phyloP scores from a whole-genome alignment of 2,329 filamentous ascomycete species.

The Seiridium cupressi region DNA sequence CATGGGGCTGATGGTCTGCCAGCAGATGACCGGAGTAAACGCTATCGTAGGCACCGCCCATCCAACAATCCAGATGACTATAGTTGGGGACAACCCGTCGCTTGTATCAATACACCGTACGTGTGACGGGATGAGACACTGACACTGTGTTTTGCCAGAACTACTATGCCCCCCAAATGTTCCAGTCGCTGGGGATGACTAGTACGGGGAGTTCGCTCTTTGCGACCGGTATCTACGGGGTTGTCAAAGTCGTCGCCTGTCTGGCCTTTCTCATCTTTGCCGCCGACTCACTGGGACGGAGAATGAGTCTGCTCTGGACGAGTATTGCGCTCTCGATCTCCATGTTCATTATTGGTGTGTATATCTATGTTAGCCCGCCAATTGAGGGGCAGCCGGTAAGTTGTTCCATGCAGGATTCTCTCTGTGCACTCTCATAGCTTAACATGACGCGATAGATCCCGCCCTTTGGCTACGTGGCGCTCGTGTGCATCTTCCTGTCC shows the following conservation, averaged over 20 bases:
- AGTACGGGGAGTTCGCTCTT: slow-evolving; percentile 60
- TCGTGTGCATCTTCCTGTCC: slow-evolving; percentile 72
- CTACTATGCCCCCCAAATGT: slow-evolving; percentile 71
- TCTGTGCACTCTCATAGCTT: not conserved
- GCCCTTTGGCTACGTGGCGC: slow-evolving; percentile 66
- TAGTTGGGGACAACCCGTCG: too few species aligned
- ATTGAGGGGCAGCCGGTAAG: slow-evolving; percentile 43
- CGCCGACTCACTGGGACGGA: slow-evolving; percentile 67
- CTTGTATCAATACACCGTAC: too few species aligned
- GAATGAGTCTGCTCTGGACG: slow-evolving; percentile 61
- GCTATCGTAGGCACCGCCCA: slow-evolving; percentile 29
- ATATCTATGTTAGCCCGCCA: slow-evolving; percentile 62
- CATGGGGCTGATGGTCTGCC: slow-evolving; percentile 49
- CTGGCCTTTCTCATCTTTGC: slow-evolving; percentile 64
- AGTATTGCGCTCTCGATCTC: slow-evolving; percentile 58
- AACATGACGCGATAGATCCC: slow-evolving; percentile 41
- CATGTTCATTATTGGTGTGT: slow-evolving; percentile 72
- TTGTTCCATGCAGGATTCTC: not conserved
- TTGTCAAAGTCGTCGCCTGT: slow-evolving; percentile 67
- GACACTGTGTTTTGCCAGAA: slow-evolving; percentile 29
- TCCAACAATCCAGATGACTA: too few species aligned
- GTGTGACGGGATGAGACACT: too few species aligned
- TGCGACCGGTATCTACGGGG: slow-evolving; percentile 71
- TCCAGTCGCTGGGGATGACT: slow-evolving; percentile 60
- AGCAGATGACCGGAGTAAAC: slow-evolving; percentile 49